phyloP scores from a whole-genome alignment of 1,284 basidiomycete species.

The Sporisorium sorghi region DNA sequence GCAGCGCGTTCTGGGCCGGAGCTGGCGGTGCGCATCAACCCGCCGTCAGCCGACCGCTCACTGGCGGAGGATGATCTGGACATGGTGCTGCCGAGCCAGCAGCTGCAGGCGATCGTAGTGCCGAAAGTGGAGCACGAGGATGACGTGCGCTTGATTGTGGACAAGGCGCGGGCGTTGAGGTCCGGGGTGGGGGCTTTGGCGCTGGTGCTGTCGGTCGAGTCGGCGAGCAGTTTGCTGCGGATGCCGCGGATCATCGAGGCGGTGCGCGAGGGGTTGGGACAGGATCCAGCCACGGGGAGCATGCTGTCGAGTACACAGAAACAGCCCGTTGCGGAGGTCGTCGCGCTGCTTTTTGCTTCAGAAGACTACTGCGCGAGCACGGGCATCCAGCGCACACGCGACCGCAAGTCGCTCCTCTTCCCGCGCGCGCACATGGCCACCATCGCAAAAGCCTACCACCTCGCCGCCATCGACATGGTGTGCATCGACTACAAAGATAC shows the following conservation, averaged over 20 bases:
- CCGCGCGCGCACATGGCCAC: conserved; percentile 87
- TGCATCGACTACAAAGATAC: conserved; percentile 88
- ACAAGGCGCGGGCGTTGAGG: conserved; percentile 40
- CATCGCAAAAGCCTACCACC: conserved; percentile 83
- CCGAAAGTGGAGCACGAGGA: conserved; percentile 65
- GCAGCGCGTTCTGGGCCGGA: conserved; percentile 47
- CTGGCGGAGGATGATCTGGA: conserved; percentile 63
- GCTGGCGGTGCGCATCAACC: conserved; percentile 66
- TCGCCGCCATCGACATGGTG: conserved; percentile 85
- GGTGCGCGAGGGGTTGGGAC: conserved; percentile 10
- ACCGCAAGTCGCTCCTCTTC: conserved; percentile 81
- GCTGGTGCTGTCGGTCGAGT: conserved; percentile 64
- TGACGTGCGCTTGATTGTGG: conserved; percentile 52
- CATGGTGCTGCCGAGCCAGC: conserved; percentile 53
- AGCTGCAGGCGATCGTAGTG: conserved; percentile 59
- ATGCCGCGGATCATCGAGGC: conserved; percentile 57
- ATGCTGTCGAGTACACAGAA: neutral
- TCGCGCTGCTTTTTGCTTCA: conserved; percentile 62
- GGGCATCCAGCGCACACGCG: conserved; percentile 81
- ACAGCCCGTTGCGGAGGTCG: conserved; percentile 22
- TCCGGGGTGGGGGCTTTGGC: conserved; percentile 26
- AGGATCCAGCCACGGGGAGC: conserved; percentile 2
- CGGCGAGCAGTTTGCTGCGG: conserved; percentile 54
- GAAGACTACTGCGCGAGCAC: conserved; percentile 80
- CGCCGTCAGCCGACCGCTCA: conserved; percentile 45